These are phyloP conservation scores for Lachancea lanzarotensis DNA, from an alignment of 805 yeast genomes.

Conservation along the genomic window DNA sequence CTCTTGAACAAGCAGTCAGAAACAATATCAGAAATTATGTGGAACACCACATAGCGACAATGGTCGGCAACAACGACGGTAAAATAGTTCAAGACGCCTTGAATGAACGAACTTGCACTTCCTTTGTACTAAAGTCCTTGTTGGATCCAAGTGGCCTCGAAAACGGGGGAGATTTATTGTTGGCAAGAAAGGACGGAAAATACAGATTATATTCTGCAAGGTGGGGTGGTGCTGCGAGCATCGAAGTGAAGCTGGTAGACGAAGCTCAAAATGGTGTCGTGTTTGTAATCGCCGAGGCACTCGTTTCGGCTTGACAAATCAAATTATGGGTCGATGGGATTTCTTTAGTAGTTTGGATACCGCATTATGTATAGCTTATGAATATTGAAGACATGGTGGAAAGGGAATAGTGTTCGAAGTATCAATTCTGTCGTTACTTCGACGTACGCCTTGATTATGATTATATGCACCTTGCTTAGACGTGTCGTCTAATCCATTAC, in stretches of 20 bases:
- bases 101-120: constrained; percentile 9
- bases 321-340: too few relatives aligned
- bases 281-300: constrained; percentile 34
- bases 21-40: constrained; percentile 54
- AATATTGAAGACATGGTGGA: too few relatives aligned
- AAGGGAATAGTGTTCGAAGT: too few relatives aligned
- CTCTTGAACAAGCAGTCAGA: constrained; percentile 43
- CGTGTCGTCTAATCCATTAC: neutral
- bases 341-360: too few relatives aligned
- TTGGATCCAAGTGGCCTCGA: constrained; percentile 8
- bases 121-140: too few relatives aligned
- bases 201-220: too few relatives aligned
- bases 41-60: constrained; percentile 50
- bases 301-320: constrained; percentile 24
- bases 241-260: constrained; percentile 16
- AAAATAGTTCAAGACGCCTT: neutral
- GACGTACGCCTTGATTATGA: neutral
- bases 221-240: too few relatives aligned
- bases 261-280: constrained; percentile 42
- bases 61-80: constrained; percentile 9
- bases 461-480: neutral
- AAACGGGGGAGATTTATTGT: constrained; percentile 33
- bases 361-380: too few relatives aligned
- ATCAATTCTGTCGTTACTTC: too few relatives aligned
- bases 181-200: constrained; percentile 34